Base-by-base conservation (phyloP, 495 filamentous ascomycete species). In the Penicillium robsamsonii region DNA sequence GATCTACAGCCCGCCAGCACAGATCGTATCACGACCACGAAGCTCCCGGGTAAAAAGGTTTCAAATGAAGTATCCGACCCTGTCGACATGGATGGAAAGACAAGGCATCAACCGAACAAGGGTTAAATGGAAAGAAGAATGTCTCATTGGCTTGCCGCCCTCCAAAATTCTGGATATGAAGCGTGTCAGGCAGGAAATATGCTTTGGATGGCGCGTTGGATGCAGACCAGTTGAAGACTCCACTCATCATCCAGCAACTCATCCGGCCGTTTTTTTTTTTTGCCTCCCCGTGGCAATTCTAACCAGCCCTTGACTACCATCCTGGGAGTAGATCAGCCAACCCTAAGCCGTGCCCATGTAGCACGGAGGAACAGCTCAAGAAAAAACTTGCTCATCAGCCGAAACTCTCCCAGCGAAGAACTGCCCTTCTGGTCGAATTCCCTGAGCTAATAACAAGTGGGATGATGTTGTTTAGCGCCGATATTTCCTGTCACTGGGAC, bases 361-460 rank as follows among this genome's bases (percentile, higher is more conserved):
- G 38, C 45, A 66, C 65, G 56, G 41, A 44, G 27, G 35, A 33
- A 49, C 54, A 44, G 40, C 56, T n/a, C 50, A 59, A 55, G 49
- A 37, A 20, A 51, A 61, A 61, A 61, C 27, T 31, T 55, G 56
- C 58, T 56, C 60, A 56, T 24, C 60, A 50, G 56, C 60, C 60
- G 56, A 61, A 40, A 56, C 38, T 45, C 42, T 33, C 10, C 17
- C 27, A 27, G 30, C 43, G 42, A 60, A 60, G 55, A 58, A 50
- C 52, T 61, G 41, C 63, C 63, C 51, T 66, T 68, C 60, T 66
- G 7, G 57, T 61, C 58, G 29, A 64, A 57, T 55, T 41, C 18
- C 33, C 48, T 24, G 37, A 22, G 4, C 20, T 18, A 54, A 54
- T 62, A 52, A n/a, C 47, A 31, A n/a, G 12, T 2, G 9, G 4